Evolutionary conservation across 2,329 filamentous ascomycete genomes (phyloP).

Genomic region (Microdochium paspali): DNA sequence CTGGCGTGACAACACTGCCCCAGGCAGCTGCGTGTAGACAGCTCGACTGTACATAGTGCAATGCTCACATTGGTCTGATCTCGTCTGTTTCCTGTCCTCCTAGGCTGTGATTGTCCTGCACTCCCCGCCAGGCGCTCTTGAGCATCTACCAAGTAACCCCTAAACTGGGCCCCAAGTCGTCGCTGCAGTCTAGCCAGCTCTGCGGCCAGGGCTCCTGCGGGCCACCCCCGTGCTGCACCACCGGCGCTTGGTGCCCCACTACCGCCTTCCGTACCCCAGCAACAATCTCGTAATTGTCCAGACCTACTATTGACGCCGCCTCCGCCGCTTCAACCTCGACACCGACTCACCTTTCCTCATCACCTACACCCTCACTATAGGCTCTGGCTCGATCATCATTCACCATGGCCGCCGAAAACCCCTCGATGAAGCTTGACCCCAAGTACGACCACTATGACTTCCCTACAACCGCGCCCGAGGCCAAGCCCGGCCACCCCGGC

Average conservation of each 20-base stretch:
- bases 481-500: conserved; percentile 73
- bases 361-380: background rate
- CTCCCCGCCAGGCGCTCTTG: too few species aligned
- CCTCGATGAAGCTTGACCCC: conserved; percentile 56
- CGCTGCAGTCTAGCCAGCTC: background rate
- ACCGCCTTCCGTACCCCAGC: conserved; percentile 1
- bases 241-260: background rate
- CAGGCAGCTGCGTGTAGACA: too few species aligned
- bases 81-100: too few species aligned
- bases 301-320: background rate
- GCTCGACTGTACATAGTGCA: too few species aligned
- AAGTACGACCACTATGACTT: conserved; percentile 97
- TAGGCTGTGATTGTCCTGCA: too few species aligned
- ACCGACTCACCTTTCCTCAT: background rate
- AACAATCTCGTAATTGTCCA: background rate
- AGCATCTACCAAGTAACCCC: too few species aligned
- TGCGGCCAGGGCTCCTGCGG: background rate
- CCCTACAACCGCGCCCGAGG: conserved; percentile 65
- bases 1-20: too few species aligned
- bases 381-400: background rate
- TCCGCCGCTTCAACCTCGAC: background rate
- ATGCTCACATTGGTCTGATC: too few species aligned
- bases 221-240: background rate
- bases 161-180: background rate
- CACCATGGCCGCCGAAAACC: conserved; percentile 13